phyloP scores from a whole-genome alignment of 1,284 basidiomycete species.

The Austropuccinia psidii region DNA sequence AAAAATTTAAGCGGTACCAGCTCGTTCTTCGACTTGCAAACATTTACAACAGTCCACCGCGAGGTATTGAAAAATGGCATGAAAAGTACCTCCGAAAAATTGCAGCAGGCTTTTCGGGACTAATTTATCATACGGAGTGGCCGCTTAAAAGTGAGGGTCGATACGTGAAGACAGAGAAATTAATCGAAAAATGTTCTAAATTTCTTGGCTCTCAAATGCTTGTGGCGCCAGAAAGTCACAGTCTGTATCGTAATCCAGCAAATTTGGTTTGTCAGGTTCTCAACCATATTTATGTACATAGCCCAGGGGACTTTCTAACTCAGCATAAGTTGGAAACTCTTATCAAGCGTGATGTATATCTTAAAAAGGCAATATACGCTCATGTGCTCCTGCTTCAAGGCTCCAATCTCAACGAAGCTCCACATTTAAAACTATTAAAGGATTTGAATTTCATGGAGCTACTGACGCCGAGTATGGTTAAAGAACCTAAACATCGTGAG shows the following conservation, averaged over 20 bases:
- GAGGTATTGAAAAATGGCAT: background rate
- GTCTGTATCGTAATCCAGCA: background rate
- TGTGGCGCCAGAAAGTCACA: background rate
- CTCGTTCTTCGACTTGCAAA: background rate
- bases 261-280: slow-evolving; percentile 12
- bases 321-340: slow-evolving; percentile 5
- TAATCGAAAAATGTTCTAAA: background rate
- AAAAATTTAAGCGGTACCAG: background rate
- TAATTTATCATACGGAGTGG: background rate
- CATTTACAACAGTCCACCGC: background rate
- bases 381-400: slow-evolving; percentile 13
- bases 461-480: slow-evolving; percentile 5
- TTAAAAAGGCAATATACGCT: slow-evolving; percentile 20
- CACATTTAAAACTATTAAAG: background rate
- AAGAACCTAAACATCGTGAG: background rate
- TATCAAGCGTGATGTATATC: slow-evolving; percentile 6
- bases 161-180: background rate
- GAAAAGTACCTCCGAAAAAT: background rate
- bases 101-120: background rate
- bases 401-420: background rate
- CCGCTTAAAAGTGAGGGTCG: background rate
- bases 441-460: slow-evolving; percentile 14
- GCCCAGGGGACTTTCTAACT: background rate
- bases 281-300: slow-evolving; percentile 22
- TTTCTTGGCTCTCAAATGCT: background rate